Evolutionary conservation across 164 flowering plant genomes (phyloP).

Genomic region (grape (Vitis vinifera)): ASM3070453v1 NC_081808.1:22819501-22820000

Average conservation of each 20-base stretch:
- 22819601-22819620: constrained; percentile 53
- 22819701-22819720: constrained; percentile 38
- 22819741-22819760: not conserved
- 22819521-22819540: constrained; percentile 10
- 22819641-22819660: constrained; percentile 58
- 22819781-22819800: not conserved
- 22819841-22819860: not conserved
- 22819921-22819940: too few relatives aligned
- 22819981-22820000: not conserved
- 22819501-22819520: not conserved
- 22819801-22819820: not conserved
- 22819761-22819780: not conserved
- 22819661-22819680: constrained; percentile 58
- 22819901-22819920: too few relatives aligned
- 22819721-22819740: constrained; percentile 35
- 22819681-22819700: constrained; percentile 44
- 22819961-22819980: too few relatives aligned
- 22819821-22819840: not conserved
- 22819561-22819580: constrained; percentile 66
- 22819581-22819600: constrained; percentile 70
- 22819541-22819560: constrained; percentile 42
- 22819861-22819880: not conserved
- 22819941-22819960: too few relatives aligned
- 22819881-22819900: too few relatives aligned
- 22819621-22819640: constrained; percentile 53